Evolutionary conservation across 2,329 filamentous ascomycete species (phyloP), one percentile per base, ranked within the genome.

Genomic region (Ascochyta koolunga): DNA sequence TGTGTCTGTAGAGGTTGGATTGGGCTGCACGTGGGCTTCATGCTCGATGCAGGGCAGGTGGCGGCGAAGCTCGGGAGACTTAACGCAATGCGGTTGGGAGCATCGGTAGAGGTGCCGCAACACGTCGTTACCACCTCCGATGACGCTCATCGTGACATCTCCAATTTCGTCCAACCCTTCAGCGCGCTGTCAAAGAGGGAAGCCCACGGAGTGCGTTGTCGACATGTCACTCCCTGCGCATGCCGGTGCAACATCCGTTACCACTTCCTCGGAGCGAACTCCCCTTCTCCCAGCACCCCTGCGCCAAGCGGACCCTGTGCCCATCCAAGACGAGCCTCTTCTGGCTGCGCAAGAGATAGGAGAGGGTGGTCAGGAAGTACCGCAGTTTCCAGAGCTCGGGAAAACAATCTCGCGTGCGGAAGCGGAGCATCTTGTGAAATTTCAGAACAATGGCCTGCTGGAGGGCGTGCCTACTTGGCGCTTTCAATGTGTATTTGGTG

Each of bases 401-500:
- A 69, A 69, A 44, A 62, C 54, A 11, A 53, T 50, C 40, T 54
- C 54, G 15, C 53, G 46, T n/a, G 32, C 57, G 8, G 64, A 69
- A 32, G 49, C 61, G 2, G 64, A 69, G 33, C 59, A 60, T 19
- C 45, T 60, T 24, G 65, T 59, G 2, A 58, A 50, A 21, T 71
- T 73, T 49, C 63, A 70, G 40, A 57, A 69, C 25, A 66, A 74
- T 56, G 67, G 66, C 7, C 65, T 72, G 25, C 61, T 75, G 11
- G 66, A 65, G 29, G 73, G 73, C 0, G 59, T 75, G 13, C 68
- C 67, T 10, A 64, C 60, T 35, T 69, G 66, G 36, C 66, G 56
- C 27, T 77, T 77, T 39, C 63, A 72, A 63, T 68, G 66, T 38
- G 69, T 76, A 10, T 76, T 75, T 60, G 70, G 68, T 5, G 72